Evolutionary conservation across 2,329 filamentous ascomycete genomes (phyloP), one percentile per base, ranked within the genome.

Genomic region (Chrysosporium queenslandicum): DNA sequence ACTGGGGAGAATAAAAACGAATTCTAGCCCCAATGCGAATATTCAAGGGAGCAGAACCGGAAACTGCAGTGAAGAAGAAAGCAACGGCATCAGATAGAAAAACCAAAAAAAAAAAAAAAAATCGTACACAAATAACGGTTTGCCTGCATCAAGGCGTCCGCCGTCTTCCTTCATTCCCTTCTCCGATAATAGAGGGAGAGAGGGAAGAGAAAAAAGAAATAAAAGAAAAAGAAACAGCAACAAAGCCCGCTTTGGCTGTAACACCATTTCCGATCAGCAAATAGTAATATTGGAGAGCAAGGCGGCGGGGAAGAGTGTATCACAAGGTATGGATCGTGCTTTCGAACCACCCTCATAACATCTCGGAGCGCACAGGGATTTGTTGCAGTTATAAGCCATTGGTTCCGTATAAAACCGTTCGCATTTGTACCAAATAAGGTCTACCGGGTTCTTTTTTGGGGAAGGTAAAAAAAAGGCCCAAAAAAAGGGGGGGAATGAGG

Each of bases 211-310:
- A 9, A 9, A 9, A 29, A 29, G 9, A 9, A 29, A 29, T 29
- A n/a, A 11, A 32, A 36, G 54, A 56, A 47, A 54, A 52, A 58
- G 59, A 58, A 60, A 29, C 58, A 64, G 68, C 62, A 58, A 56
- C 63, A 68, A 69, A 69, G 68, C 67, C 68, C 58, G 68, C 68
- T 70, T 69, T 68, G 66, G 66, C 68, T 66, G 64, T 67, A 55
- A 59, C 49, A 23, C 27, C 48, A 32, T 36, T 27, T 27, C 50
- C 14, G 18, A 23, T 40, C 16, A 40, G n/a, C 8, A 11, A 21
- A 40, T 6, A 18, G 9, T 18, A 39, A 47, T n/a, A n/a, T n/a
- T n/a, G n/a, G n/a, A n/a, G n/a, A n/a, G n/a, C n/a, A n/a, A n/a
- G n/a, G n/a, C n/a, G n/a, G n/a, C n/a, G n/a, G n/a, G n/a, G 20